Evolutionary conservation across 2,329 filamentous ascomycete species (phyloP).

Genomic region (Colletotrichum sp.): DNA sequence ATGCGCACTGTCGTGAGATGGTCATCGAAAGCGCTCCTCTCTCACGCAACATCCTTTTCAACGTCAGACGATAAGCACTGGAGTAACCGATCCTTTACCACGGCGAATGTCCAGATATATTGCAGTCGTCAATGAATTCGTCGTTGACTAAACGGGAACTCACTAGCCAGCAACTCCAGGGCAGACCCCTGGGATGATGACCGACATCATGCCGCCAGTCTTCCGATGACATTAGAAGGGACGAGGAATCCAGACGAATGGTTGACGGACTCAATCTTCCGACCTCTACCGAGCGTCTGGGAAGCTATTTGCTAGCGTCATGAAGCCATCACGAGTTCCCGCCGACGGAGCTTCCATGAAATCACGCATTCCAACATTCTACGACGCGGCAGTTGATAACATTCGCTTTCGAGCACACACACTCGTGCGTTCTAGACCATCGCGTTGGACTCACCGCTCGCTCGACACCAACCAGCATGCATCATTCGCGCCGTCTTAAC

Average conservation of each 20-base stretch:
- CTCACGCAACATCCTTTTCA: background rate
- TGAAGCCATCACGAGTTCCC: background rate
- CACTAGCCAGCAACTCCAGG: background rate
- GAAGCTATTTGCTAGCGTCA: background rate
- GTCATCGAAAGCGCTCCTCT: background rate
- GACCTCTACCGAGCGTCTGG: background rate
- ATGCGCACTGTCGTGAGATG: background rate
- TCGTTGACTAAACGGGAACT: background rate
- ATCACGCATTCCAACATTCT: background rate
- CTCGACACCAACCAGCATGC: background rate
- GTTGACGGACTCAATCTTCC: background rate
- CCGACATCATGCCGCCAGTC: background rate
- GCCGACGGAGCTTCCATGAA: background rate
- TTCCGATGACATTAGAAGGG: background rate
- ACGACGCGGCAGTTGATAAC: background rate
- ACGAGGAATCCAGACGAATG: background rate
- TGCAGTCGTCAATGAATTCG: background rate
- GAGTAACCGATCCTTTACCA: background rate
- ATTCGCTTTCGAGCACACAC: background rate
- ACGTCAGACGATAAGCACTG: background rate
- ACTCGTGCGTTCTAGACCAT: background rate
- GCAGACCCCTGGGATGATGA: background rate
- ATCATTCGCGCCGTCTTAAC: background rate
- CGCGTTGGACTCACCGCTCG: background rate
- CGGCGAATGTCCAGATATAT: background rate